Base-by-base conservation (phyloP, 306 rosid species). In the Pterocarpus macrocarpus region DNA sequence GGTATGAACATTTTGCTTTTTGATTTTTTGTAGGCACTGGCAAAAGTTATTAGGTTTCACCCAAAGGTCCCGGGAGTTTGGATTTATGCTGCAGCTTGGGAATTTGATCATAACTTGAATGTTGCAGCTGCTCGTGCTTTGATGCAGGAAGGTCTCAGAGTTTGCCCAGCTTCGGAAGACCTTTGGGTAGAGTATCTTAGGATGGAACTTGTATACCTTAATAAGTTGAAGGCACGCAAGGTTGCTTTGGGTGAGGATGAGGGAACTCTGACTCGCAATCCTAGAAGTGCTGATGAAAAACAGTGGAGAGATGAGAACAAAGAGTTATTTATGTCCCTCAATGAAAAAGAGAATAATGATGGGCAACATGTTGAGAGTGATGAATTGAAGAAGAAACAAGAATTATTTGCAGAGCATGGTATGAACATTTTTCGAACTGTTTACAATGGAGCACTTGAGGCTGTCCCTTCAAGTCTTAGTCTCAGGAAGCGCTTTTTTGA, bases 71-170 rank as follows among this genome's bases (percentile, higher is more conserved):
- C 98, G 0, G 92, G 93, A 59, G 92, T 89, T 80, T 95, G 99
- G 99, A 89, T 95, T 15, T 95, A 95, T 86, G 97, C 97, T 78
- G 99, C 99, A 32, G 96, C 97, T 87, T 95, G 99, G 99, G 99
- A 95, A 86, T 95, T 95, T 71, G 98, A 91, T 86, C 89, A 85
- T 66, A 90, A 90, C 87, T 82, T 86, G 77, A 95, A 95, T 82
- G 94, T 90, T 12, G 87, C 82, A 39, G 90, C 97, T 43, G 97
- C 98, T 8, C 99, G 98, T 68, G 90, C 94, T 88, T 85, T 92
- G 63, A 95, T 95, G 99, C 92, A 88, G 70, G 90, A 79, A 64
- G 99, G 98, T 80, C 89, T 95, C 80, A 90, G 98, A 85, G 90
- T 88, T 78, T 91, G 96, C 68, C 87, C 90, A 10, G 76, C 78